A percentile compares a stretch with the other conserved stretches of the same genome.
Conservation (phyloP, 805 yeast species). For the Candida dajiaensis region DNA sequence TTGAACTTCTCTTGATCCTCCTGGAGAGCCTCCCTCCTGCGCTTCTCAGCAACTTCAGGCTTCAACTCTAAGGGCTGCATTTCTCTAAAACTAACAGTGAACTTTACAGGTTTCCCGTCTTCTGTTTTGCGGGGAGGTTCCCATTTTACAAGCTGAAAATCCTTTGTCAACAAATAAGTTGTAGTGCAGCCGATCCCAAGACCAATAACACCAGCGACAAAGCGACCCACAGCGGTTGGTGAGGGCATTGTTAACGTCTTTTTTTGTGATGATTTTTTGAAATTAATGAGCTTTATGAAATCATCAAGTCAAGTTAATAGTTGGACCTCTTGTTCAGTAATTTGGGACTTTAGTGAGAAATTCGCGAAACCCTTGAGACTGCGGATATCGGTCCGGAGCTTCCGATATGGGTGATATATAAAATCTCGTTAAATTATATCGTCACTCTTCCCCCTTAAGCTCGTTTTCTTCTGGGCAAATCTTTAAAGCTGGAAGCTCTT, state of each 20-base stretch:
- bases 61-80: slow-evolving; percentile 34
- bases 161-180: slow-evolving; percentile 17
- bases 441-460: no score
- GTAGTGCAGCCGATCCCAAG: slow-evolving; percentile 11
- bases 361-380: background rate
- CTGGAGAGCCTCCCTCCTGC: background rate
- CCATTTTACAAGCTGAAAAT: slow-evolving; percentile 30
- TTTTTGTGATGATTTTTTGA: no score
- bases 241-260: no score
- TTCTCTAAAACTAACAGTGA: slow-evolving; percentile 30
- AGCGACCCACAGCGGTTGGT: slow-evolving; percentile 7
- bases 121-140: slow-evolving; percentile 35
- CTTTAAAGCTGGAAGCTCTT: no score
- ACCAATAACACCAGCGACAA: slow-evolving; percentile 14
- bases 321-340: no score
- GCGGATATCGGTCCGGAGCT: background rate
- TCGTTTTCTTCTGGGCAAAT: no score
- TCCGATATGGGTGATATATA: background rate
- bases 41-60: slow-evolving; percentile 24
- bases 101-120: slow-evolving; percentile 30
- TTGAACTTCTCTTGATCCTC: background rate
- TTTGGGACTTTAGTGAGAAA: no score
- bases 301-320: no score
- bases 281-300: no score
- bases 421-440: no score